A percentile compares a stretch with the other conserved stretches of the same genome.
phyloP scores from a whole-genome alignment of 1,139 yeast genomes.

The Pichia cactophila region DNA sequence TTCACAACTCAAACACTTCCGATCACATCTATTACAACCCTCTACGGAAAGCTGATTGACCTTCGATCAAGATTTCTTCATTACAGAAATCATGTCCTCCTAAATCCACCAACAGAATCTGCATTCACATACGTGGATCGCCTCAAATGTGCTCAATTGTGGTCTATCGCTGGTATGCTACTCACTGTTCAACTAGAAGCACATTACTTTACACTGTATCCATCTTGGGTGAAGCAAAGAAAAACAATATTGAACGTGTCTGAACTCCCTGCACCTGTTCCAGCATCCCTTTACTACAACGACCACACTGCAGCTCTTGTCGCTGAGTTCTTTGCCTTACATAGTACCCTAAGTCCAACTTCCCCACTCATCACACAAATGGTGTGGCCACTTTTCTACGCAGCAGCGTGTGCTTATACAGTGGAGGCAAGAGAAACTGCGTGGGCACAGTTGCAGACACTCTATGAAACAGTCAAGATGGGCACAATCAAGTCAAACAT shows the following conservation, averaged over 20 bases:
- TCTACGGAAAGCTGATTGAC: conserved; percentile 8
- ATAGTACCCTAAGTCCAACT: conserved; percentile 35
- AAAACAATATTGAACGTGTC: conserved; percentile 1
- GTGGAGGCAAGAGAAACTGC: conserved; percentile 28
- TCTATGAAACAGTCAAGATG: conserved; percentile 44
- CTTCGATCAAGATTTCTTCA: conserved; percentile 12
- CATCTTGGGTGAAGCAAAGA: conserved; percentile 5
- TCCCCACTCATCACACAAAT: conserved; percentile 47
- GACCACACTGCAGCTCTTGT: conserved; percentile 29
- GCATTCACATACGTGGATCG: conserved; percentile 30
- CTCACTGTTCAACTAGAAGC: conserved; percentile 25
- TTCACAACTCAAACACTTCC: conserved; percentile 1
- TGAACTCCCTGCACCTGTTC: conserved; percentile 9
- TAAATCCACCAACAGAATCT: conserved; percentile 19
- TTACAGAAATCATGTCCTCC: conserved; percentile 41
- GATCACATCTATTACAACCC: not conserved
- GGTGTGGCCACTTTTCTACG: conserved; percentile 52
- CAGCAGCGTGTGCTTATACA: conserved; percentile 36
- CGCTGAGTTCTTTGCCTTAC: conserved; percentile 39
- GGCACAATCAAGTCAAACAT: conserved; percentile 40
- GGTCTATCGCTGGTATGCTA: conserved; percentile 43
- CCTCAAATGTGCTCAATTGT: conserved; percentile 45
- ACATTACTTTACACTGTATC: conserved; percentile 20
- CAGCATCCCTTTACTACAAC: conserved; percentile 5
- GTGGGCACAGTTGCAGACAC: conserved; percentile 31